Evolutionary conservation across 305 asterid species (phyloP).

Genomic region (Salvia sclarea): DNA sequence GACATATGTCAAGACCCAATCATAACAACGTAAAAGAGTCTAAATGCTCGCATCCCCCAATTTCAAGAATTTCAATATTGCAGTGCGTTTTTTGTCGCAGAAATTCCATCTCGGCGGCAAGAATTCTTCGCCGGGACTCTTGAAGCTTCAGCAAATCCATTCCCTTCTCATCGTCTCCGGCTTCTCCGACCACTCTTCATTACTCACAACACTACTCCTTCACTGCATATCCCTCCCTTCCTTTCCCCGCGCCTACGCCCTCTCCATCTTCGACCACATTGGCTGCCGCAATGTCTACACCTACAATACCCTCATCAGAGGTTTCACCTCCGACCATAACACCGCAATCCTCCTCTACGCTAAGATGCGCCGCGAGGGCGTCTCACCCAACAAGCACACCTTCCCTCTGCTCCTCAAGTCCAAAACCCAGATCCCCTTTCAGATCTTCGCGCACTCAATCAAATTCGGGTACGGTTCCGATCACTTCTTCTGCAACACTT

Average conservation of each 20-base stretch:
- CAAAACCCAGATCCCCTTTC: conserved; percentile 36
- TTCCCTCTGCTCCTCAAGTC: conserved; percentile 57
- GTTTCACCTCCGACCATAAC: conserved; percentile 36
- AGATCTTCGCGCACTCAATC: conserved; percentile 39
- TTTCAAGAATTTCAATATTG: conserved; percentile 17
- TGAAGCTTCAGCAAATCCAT: conserved; percentile 30
- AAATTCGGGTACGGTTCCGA: conserved; percentile 51
- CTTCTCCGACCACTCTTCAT: conserved; percentile 27
- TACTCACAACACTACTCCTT: conserved; percentile 30
- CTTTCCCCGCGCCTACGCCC: conserved; percentile 33
- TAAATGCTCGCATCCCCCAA: neutral
- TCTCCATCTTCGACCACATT: conserved; percentile 32
- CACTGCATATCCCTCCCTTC: conserved; percentile 36
- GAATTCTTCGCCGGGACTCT: conserved; percentile 26
- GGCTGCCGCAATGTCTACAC: conserved; percentile 34
- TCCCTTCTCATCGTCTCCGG: conserved; percentile 39
- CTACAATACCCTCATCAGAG: conserved; percentile 49
- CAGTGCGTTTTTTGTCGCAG: conserved; percentile 28
- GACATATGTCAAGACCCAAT: too few relatives aligned
- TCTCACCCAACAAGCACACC: conserved; percentile 53
- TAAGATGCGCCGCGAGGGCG: conserved; percentile 42
- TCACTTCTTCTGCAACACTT: conserved; percentile 47
- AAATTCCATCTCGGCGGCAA: conserved; percentile 19
- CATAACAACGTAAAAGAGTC: too few relatives aligned
- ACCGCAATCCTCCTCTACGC: conserved; percentile 34